Conservation (phyloP, 345 rosid genomes). For the Citrus medica region DNA sequence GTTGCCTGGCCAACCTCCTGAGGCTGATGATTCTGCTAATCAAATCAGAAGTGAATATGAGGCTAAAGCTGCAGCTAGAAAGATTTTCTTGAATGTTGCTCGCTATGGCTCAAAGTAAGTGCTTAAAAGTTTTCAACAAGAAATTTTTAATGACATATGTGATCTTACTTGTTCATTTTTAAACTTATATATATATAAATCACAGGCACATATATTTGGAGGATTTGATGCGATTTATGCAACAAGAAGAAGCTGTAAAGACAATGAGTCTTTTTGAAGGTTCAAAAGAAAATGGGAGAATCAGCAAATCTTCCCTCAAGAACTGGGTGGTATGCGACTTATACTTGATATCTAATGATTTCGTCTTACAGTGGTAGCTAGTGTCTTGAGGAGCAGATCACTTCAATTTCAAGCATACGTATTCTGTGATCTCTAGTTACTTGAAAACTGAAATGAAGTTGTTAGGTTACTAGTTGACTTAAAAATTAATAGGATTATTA, state of each 20-base stretch:
- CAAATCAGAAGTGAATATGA: slow-evolving; percentile 72
- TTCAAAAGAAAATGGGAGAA: slow-evolving; percentile 49
- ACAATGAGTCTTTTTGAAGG: slow-evolving; percentile 76
- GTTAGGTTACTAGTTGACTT: no score
- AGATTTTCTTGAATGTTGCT: slow-evolving; percentile 77
- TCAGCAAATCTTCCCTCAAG: slow-evolving; percentile 61
- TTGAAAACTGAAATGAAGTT: no score
- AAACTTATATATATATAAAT: background rate
- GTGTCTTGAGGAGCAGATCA: no score
- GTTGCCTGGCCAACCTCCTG: slow-evolving; percentile 22
- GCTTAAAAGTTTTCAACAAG: background rate
- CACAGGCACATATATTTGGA: slow-evolving; percentile 60
- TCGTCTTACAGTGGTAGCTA: background rate
- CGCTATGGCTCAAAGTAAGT: slow-evolving; percentile 50
- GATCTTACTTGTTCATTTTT: background rate
- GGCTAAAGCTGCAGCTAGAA: slow-evolving; percentile 87
- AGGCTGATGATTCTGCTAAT: slow-evolving; percentile 48
- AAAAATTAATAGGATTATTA: no score
- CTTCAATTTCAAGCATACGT: no score
- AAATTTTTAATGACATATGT: background rate
- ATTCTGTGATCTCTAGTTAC: no score
- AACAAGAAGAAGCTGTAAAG: slow-evolving; percentile 73
- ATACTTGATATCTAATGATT: background rate
- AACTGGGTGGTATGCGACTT: slow-evolving; percentile 71
- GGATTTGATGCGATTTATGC: slow-evolving; percentile 75